phyloP scores from a whole-genome alignment of 2,329 filamentous ascomycete genomes.

The Tolypocladium pustulatum region DNA sequence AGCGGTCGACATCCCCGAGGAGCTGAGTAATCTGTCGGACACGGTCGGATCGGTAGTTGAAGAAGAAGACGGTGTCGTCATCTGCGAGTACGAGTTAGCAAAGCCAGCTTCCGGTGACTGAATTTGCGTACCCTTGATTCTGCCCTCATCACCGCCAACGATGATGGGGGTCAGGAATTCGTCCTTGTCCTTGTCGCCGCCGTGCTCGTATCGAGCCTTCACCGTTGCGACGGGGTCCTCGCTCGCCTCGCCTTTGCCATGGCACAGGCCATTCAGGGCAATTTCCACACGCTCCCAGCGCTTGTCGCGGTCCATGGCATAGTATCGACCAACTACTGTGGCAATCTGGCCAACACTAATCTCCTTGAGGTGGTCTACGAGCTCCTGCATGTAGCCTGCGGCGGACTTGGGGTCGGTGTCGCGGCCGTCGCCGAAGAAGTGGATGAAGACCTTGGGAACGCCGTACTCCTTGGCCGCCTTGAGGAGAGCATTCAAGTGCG shows the following conservation, averaged over 20 bases:
- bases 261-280: conserved; percentile 75
- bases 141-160: conserved; percentile 72
- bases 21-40: conserved; percentile 94
- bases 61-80: conserved; percentile 94
- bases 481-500: conserved; percentile 79
- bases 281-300: conserved; percentile 92
- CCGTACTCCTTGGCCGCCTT: conserved; percentile 81
- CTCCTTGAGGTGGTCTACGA: conserved; percentile 72
- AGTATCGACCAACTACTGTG: conserved; percentile 92
- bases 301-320: conserved; percentile 99
- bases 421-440: conserved; percentile 97
- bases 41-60: conserved; percentile 99
- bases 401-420: conserved; percentile 97
- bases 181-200: conserved; percentile 61
- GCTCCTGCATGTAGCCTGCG: conserved; percentile 75
- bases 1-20: conserved; percentile 84
- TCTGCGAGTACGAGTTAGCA: conserved; percentile 37
- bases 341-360: conserved; percentile 79
- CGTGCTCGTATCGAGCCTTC: conserved; percentile 76
- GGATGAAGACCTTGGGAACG: conserved; percentile 88
- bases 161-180: conserved; percentile 99
- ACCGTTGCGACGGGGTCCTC: conserved; percentile 79
- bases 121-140: conserved; percentile 62
- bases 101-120: not conserved
- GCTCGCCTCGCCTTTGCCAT: conserved; percentile 78